These are phyloP conservation scores for Arachnomyces sp. DNA, from an alignment of 2,329 filamentous ascomycete genomes.

Conservation along the genomic window DNA sequence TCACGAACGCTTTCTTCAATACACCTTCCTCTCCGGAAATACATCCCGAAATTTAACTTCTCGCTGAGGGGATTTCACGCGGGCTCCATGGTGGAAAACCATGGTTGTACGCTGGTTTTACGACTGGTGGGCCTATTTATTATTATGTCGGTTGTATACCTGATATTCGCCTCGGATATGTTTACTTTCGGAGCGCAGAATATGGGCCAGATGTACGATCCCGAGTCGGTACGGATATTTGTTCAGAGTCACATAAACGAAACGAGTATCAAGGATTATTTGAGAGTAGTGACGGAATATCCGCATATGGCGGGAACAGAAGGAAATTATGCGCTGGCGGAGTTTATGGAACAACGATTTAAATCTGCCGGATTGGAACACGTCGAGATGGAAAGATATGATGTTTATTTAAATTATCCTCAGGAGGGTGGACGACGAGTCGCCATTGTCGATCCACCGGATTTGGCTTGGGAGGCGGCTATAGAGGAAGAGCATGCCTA, in stretches of 20 bases:
- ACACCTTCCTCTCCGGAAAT: conserved; percentile 44
- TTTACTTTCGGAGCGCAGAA: conserved; percentile 61
- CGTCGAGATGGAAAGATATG: conserved; percentile 68
- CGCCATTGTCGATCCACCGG: conserved; percentile 65
- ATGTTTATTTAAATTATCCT: conserved; percentile 91
- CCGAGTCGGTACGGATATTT: conserved; percentile 70
- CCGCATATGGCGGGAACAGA: conserved; percentile 92
- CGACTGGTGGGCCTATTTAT: conserved; percentile 68
- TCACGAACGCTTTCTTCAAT: conserved; percentile 52
- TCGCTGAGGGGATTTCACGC: conserved; percentile 29
- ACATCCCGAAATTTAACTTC: conserved; percentile 34
- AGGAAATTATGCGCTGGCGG: conserved; percentile 77
- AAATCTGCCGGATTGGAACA: conserved; percentile 64
- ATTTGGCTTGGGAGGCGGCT: conserved; percentile 66
- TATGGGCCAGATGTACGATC: conserved; percentile 66
- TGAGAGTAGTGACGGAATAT: conserved; percentile 71
- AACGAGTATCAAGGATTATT: conserved; percentile 60
- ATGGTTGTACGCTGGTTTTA: conserved; percentile 60
- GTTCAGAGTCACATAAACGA: conserved; percentile 67
- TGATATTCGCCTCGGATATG: conserved; percentile 78
- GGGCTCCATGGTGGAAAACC: conserved; percentile 29
- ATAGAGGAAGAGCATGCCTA: conserved; percentile 75
- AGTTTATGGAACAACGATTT: conserved; percentile 77
- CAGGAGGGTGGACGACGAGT: conserved; percentile 68
- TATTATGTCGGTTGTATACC: conserved; percentile 70